phyloP scores from a whole-genome alignment of 176 grass and related monocot genomes.

The Pontederia crassipes region DNA sequence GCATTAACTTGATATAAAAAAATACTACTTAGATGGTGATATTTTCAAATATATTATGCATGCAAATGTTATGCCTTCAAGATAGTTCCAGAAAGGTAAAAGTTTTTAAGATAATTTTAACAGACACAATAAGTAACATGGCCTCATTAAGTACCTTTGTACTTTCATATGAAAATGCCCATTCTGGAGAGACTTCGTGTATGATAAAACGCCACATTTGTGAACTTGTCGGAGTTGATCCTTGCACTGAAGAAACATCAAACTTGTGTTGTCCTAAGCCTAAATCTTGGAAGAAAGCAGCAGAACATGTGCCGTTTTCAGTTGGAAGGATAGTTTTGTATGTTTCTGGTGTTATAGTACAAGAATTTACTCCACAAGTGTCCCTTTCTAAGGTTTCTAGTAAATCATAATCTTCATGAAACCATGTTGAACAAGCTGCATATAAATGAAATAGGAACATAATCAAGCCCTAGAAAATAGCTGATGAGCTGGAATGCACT shows the following conservation, averaged over 20 bases:
- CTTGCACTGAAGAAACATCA: constrained; percentile 29
- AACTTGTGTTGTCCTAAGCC: constrained; percentile 58
- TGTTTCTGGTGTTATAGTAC: not conserved
- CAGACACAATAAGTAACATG: not conserved
- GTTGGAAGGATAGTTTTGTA: not conserved
- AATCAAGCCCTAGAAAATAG: no score
- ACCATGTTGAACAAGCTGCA: not conserved
- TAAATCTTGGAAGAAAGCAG: constrained; percentile 29
- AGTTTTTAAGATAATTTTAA: no score
- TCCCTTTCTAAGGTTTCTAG: not conserved
- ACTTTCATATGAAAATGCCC: constrained; percentile 66
- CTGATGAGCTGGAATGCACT: no score
- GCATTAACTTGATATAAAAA: no score
- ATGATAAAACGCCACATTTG: constrained; percentile 40
- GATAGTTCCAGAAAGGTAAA: no score
- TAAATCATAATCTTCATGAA: not conserved
- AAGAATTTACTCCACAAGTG: not conserved
- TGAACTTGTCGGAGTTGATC: constrained; percentile 20
- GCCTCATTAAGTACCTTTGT: constrained; percentile 51
- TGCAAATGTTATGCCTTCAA: no score
- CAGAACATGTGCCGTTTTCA: not conserved
- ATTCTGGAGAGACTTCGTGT: constrained; percentile 71
- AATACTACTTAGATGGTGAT: no score
- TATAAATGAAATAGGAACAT: not conserved
- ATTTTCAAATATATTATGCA: no score